These are phyloP conservation scores for Cyclotella atomus DNA, from an alignment of 108 stramenopile species.

Conservation along the genomic window DNA sequence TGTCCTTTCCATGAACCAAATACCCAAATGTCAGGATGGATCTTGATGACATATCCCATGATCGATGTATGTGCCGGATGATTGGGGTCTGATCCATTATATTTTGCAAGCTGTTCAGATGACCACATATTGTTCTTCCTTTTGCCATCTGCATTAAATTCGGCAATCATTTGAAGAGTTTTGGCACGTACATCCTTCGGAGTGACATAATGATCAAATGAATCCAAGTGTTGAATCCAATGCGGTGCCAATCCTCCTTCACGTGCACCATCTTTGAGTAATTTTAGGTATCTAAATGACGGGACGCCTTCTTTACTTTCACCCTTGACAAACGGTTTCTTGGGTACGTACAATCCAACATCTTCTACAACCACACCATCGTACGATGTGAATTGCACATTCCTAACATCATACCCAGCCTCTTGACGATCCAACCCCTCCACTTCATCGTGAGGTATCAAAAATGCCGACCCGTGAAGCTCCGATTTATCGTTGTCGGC, in stretches of 20 bases:
- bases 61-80: constrained; percentile 16
- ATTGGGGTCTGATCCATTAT: constrained; percentile 19
- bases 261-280: constrained; percentile 3
- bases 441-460: constrained; percentile 11
- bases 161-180: constrained; percentile 14
- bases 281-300: constrained; percentile 8
- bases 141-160: constrained; percentile 12
- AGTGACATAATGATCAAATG: constrained; percentile 12
- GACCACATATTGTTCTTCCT: constrained; percentile 17
- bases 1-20: constrained; percentile 31
- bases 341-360: constrained; percentile 21
- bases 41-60: constrained; percentile 16
- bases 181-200: constrained; percentile 13
- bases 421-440: constrained; percentile 16
- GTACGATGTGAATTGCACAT: constrained; percentile 3
- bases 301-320: constrained; percentile 17
- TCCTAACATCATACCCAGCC: constrained; percentile 10
- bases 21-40: constrained; percentile 13
- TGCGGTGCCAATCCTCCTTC: constrained; percentile 11
- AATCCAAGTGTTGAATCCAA: constrained; percentile 25
- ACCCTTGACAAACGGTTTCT: not conserved
- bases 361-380: constrained; percentile 17
- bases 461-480: constrained; percentile 24
- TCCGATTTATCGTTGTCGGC: constrained; percentile 8
- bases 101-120: constrained; percentile 13